Evolutionary conservation across 2,329 filamentous ascomycete species (phyloP), one percentile per base, ranked within the genome.

Genomic region (Cladophialophora psammophila): DNA sequence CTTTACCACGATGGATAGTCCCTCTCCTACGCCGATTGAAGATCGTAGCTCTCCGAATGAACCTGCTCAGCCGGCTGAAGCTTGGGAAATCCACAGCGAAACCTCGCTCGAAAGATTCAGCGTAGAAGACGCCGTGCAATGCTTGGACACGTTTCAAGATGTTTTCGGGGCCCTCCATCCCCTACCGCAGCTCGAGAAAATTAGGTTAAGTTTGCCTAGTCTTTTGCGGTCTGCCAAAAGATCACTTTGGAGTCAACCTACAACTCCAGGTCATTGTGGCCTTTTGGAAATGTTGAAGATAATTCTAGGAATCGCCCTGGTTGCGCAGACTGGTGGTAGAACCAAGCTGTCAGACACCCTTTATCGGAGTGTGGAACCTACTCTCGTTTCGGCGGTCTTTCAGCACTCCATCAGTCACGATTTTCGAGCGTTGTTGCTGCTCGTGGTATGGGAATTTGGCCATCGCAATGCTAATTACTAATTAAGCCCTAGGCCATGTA

Each of bases 231-330:
- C 63, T 50, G 36, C 56, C 5, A 64, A 59, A 56, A 40, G 63
- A 35, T 64, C 63, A 36, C 48, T 64, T 2, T 64, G 55, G 55
- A 60, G 38, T 7, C 55, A 40, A 35, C 55, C 63, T 4, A 60
- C 34, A 15, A 20, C 32, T 26, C 56, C 63, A 10, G 63, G 63
- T 26, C 40, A 56, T 8, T 64, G 63, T 60, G 63, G 63, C 15
- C 56, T 64, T 4, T 13, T 64, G 34, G 63, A 64, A 18, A 64
- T 64, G 36, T 18, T 60, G 55, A 64, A 64, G 35, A 42, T 64
- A 8, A 64, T 59, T 34, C 20, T 64, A 18, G 63, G 55, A 42
- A 45, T 56, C 26, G 56, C 42, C 26, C 34, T 64, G 18, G 56
- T 60, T 12, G 34, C 48, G 6, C 31, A 60, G 36, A 40, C 12